Evolutionary conservation across 495 filamentous ascomycete species (phyloP), one percentile per base, ranked within the genome.

Genomic region (Trichoderma reesei): DNA sequence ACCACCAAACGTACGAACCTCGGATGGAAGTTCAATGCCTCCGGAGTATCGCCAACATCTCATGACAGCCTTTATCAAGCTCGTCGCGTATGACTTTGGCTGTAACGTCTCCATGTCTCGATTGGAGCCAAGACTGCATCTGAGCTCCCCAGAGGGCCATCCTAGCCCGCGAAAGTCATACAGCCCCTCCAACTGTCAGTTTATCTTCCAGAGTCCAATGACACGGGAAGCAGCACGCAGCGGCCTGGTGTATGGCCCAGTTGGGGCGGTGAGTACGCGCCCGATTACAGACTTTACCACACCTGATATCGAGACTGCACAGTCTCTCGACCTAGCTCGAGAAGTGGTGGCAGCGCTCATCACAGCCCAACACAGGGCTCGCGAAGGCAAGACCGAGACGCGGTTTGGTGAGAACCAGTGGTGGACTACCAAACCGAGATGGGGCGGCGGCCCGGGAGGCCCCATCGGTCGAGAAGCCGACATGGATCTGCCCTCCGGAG

Each of bases 351-450:
- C 83, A 11, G 83, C 90, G 67, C 79, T 96, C 8, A 78, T 91
- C 42, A 82, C 90, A 9, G 92, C 90, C 0, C 91, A 96, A 75
- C 90, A 95, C 71, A 85, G 92, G 37, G 83, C 86, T 13, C 82
- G 91, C 38, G 83, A 94, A 71, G 88, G 88, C 6, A 80, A 77
- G 60, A 65, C 68, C 7, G 90, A 95, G 71, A 78, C 82, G 65
- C 79, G 77, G 33, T 82, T 90, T 7, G 90, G 90, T 3, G 86
- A 91, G 63, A 87, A 84, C 3, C 82, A 86, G 65, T 96, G 92
- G 91, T 96, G 90, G 90, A 84, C 86, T 3, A 84, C 75, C 33
- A 78, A 74, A 64, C 86, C 83, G 37, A 82, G 92, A 26, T 96
- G 91, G 84, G 91, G 92, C 59, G 89, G 88, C 42, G 86, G 86